Evolutionary conservation across 179 eudicot species (phyloP).

Genomic region (Gypsophila paniculata): DNA sequence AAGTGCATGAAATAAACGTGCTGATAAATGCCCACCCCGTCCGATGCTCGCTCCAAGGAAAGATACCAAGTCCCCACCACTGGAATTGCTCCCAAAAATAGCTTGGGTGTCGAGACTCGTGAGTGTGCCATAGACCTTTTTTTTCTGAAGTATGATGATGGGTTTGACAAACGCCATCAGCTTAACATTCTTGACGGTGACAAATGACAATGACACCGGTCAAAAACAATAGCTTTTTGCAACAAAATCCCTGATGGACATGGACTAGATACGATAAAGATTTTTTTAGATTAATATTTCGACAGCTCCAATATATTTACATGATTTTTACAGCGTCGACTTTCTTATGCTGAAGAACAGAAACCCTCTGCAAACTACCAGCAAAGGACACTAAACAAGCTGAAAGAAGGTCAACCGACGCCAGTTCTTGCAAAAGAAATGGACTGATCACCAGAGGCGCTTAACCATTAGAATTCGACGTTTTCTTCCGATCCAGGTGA

Average conservation of each 20-base stretch:
- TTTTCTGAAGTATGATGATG: constrained; percentile 35
- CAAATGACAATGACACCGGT: constrained; percentile 49
- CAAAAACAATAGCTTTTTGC: constrained; percentile 51
- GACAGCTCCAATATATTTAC: constrained; percentile 26
- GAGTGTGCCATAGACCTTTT: constrained; percentile 68
- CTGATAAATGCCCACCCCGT: constrained; percentile 65
- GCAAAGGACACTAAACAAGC: background rate
- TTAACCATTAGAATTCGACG: constrained; percentile 74
- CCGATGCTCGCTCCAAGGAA: too few relatives aligned
- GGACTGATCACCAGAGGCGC: constrained; percentile 11
- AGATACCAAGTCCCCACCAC: constrained; percentile 79
- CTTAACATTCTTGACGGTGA: constrained; percentile 42
- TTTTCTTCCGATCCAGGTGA: constrained; percentile 65
- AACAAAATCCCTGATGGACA: constrained; percentile 49
- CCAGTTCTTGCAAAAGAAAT: too few relatives aligned
- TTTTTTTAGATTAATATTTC: too few relatives aligned
- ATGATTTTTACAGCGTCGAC: background rate
- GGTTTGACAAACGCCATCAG: constrained; percentile 50
- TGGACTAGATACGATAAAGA: too few relatives aligned
- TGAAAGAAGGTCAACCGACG: background rate
- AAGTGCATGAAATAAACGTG: constrained; percentile 32
- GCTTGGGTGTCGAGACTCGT: constrained; percentile 57
- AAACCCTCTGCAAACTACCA: background rate
- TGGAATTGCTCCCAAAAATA: too few relatives aligned
- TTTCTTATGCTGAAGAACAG: background rate